Conservation (phyloP, 1,284 basidiomycete species). For the Tremellales sp. region DNA sequence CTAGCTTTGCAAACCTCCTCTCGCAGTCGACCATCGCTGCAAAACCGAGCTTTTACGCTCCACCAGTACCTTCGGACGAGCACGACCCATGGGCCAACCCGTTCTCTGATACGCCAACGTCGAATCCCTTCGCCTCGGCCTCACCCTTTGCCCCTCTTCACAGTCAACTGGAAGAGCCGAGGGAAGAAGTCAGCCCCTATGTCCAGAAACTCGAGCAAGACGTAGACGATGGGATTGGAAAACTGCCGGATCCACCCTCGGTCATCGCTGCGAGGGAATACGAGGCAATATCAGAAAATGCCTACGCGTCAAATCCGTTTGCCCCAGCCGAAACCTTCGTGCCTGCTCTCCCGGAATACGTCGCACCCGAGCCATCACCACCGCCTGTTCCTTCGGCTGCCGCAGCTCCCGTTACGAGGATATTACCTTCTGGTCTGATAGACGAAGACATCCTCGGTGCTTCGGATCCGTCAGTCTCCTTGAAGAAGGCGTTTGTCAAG, state of each 20-base stretch:
- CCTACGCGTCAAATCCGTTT: constrained; percentile 4
- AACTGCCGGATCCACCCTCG: constrained; percentile 33
- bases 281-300: constrained; percentile 7
- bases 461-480: constrained; percentile 37
- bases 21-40: constrained; percentile 32
- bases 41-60: constrained; percentile 25
- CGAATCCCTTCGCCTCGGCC: constrained; percentile 15
- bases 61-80: constrained; percentile 6
- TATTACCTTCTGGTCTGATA: constrained; percentile 29
- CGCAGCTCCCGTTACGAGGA: background rate
- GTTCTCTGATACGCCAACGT: constrained; percentile 31
- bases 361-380: background rate
- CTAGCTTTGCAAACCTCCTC: constrained; percentile 38
- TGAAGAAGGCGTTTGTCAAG: constrained; percentile 46
- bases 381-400: background rate
- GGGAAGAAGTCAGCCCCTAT: constrained; percentile 26
- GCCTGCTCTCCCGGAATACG: constrained; percentile 9
- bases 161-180: constrained; percentile 6
- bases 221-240: constrained; percentile 7
- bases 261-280: constrained; percentile 43
- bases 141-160: constrained; percentile 5
- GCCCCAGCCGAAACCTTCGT: constrained; percentile 3
- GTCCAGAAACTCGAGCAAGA: constrained; percentile 26
- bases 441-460: constrained; percentile 43
- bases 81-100: constrained; percentile 49